These are phyloP conservation scores for Carex sylvatica DNA, from an alignment of 202 grass and related monocot genomes.

Conservation along the genomic window DNA sequence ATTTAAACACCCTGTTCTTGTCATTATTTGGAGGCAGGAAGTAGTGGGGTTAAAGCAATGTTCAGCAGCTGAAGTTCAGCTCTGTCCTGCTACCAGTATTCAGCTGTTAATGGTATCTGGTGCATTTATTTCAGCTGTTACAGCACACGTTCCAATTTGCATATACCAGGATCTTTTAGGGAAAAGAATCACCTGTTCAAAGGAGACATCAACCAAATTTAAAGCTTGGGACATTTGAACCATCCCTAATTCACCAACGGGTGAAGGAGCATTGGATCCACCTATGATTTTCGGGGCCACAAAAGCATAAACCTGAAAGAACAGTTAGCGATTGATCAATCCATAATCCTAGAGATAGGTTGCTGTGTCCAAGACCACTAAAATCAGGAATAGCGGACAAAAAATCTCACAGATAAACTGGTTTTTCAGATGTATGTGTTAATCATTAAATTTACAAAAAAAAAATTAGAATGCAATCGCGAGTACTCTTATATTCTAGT, in stretches of 20 bases:
- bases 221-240: constrained; percentile 90
- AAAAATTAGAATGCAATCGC: neutral
- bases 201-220: constrained; percentile 77
- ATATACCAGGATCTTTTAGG: constrained; percentile 10
- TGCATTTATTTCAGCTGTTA: neutral
- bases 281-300: constrained; percentile 88
- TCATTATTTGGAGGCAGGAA: neutral
- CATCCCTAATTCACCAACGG: constrained; percentile 88
- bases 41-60: neutral
- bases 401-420: neutral
- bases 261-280: constrained; percentile 81
- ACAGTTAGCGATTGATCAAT: constrained; percentile 11
- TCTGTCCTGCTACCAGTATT: neutral
- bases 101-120: neutral
- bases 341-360: neutral
- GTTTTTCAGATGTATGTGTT: neutral
- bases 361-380: neutral
- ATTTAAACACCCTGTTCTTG: neutral
- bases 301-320: constrained; percentile 77
- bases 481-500: neutral
- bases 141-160: neutral
- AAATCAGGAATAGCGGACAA: neutral
- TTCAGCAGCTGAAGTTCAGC: neutral
- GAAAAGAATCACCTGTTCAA: constrained; percentile 57
- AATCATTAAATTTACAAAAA: neutral